These are phyloP conservation scores for Coemansia sp. DNA, from an alignment of 192 early-diverging fungal species.

Conservation along the genomic window DNA sequence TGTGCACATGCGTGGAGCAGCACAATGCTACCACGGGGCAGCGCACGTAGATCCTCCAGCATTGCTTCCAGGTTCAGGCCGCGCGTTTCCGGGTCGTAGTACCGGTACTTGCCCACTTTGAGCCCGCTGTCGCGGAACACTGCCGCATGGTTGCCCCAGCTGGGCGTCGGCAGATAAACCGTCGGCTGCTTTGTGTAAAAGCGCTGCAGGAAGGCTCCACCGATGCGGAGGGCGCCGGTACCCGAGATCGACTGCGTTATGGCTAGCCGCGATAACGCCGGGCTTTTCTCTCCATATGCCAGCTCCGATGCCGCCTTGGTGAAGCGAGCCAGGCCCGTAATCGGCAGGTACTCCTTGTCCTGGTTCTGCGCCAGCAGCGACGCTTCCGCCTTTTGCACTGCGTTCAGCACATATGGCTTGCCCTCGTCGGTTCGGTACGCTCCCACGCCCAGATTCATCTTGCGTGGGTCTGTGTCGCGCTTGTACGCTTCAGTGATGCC, in stretches of 20 bases:
- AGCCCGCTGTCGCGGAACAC: conserved; percentile 91
- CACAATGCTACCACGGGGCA: conserved; percentile 84
- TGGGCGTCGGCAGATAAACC: conserved; percentile 89
- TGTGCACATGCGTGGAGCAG: conserved; percentile 98
- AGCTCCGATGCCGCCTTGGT: conserved; percentile 77
- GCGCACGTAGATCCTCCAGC: conserved; percentile 83
- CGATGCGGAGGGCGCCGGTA: conserved; percentile 94
- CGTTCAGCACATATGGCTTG: conserved; percentile 88
- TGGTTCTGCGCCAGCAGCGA: conserved; percentile 62
- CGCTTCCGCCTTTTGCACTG: conserved; percentile 88
- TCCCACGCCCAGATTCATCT: conserved; percentile 98
- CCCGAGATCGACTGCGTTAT: conserved; percentile 96
- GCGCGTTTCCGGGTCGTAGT: conserved; percentile 91
- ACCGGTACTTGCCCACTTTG: conserved; percentile 83
- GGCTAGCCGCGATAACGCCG: conserved; percentile 69
- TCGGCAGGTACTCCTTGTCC: conserved; percentile 97
- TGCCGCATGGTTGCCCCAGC: conserved; percentile 96
- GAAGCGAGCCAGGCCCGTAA: conserved; percentile 87
- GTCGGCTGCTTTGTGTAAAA: conserved; percentile 74
- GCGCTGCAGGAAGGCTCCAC: conserved; percentile 78
- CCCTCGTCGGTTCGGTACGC: conserved; percentile 93
- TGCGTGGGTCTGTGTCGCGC: conserved; percentile 81
- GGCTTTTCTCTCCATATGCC: conserved; percentile 77
- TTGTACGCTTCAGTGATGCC: conserved; percentile 94
- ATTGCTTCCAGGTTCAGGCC: conserved; percentile 91